Conservation (phyloP, 1,284 basidiomycete genomes). For the Ceratobasidium sp. region DNA sequence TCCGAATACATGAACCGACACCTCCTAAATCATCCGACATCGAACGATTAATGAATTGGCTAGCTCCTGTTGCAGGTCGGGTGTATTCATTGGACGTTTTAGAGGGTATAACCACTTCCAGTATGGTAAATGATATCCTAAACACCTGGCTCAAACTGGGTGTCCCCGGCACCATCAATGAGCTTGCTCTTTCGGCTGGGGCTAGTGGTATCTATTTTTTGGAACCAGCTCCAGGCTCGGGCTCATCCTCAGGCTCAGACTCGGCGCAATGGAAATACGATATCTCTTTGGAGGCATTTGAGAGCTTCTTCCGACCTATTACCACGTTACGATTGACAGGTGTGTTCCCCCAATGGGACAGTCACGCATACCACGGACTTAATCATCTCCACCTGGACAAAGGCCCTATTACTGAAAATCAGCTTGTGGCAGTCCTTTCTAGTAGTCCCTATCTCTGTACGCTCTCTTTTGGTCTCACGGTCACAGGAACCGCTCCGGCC, state of each 20-base stretch:
- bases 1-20: neutral
- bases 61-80: neutral
- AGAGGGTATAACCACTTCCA: neutral
- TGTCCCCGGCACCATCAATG: neutral
- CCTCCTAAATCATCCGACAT: neutral
- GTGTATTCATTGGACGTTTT: neutral
- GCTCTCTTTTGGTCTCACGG: neutral
- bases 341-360: neutral
- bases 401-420: neutral
- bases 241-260: too few relatives aligned
- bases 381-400: neutral
- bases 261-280: neutral
- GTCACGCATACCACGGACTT: slow-evolving; percentile 4
- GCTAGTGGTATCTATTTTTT: too few relatives aligned
- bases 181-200: neutral
- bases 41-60: neutral
- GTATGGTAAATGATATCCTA: neutral
- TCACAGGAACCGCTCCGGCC: neutral
- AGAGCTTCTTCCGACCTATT: neutral
- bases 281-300: neutral
- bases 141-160: neutral
- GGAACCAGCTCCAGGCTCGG: neutral
- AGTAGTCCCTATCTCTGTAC: neutral
- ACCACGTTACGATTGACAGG: neutral
- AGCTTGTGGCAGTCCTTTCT: neutral